Percentiles rank a stretch among this genome's conserved stretches.
Conservation (phyloP, 2,329 filamentous ascomycete genomes). For the Phialophora macrospora region DNA sequence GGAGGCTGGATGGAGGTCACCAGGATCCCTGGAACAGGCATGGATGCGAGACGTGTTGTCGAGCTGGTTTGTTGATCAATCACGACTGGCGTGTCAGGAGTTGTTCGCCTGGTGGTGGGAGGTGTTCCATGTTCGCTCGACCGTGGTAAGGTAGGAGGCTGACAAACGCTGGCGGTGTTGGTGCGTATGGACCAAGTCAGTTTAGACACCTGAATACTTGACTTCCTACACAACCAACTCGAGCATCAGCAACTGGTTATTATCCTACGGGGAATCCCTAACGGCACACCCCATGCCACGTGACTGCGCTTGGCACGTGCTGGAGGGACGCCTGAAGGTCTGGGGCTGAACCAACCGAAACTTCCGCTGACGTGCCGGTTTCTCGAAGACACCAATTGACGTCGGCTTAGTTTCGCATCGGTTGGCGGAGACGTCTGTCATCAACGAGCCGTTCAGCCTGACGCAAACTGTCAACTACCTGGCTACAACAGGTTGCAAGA, state of each 20-base stretch:
- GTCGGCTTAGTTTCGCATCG: slow-evolving; percentile 13
- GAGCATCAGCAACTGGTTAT: not conserved
- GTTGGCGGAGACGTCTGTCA: slow-evolving; percentile 10
- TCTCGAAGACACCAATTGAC: slow-evolving; percentile 11
- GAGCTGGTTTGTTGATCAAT: slow-evolving; percentile 43
- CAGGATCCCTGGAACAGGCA: slow-evolving; percentile 40
- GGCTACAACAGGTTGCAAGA: not conserved
- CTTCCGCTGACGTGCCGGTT: not conserved
- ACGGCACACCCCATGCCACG: not conserved
- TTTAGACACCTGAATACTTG: not conserved
- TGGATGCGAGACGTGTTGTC: slow-evolving; percentile 50
- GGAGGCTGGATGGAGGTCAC: slow-evolving; percentile 73
- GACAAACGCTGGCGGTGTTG: not conserved
- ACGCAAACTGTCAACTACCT: slow-evolving; percentile 6
- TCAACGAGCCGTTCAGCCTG: slow-evolving; percentile 1
- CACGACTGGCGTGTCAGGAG: not conserved
- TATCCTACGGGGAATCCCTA: too few species aligned
- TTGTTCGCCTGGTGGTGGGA: too few species aligned
- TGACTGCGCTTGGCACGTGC: not conserved
- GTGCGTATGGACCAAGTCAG: not conserved
- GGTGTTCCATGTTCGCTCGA: not conserved
- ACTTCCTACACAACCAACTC: not conserved
- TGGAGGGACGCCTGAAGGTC: not conserved
- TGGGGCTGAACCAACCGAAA: slow-evolving; percentile 10
- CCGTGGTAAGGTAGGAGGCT: not conserved